Evolutionary conservation across 192 early-diverging fungal species (phyloP).

Genomic region (Gonapodya prolifera): DNA sequence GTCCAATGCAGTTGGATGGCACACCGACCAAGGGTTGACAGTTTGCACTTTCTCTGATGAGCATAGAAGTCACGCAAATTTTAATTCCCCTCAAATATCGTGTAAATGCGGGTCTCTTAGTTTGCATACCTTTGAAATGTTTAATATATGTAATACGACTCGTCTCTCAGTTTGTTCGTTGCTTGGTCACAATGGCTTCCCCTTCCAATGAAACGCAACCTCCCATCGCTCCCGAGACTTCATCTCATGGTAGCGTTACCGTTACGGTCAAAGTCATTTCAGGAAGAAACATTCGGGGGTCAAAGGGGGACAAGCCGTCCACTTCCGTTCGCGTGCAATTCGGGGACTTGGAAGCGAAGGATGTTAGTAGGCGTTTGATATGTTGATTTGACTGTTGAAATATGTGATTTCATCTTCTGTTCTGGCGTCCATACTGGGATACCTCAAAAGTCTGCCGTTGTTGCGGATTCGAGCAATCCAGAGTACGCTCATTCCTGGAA

Average conservation of each 20-base stretch:
- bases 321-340: constrained; percentile 41
- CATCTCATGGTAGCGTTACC: neutral
- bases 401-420: neutral
- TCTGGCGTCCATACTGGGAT: neutral
- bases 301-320: constrained; percentile 35
- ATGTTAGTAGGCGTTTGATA: too few species aligned
- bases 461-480: constrained; percentile 28
- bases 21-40: neutral
- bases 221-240: neutral
- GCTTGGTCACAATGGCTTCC: neutral
- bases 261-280: constrained; percentile 22
- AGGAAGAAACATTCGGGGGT: constrained; percentile 30
- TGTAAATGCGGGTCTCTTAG: neutral
- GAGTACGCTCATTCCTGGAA: constrained; percentile 32
- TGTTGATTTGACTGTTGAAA: too few species aligned
- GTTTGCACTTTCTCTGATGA: neutral
- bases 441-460: constrained; percentile 24
- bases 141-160: too few species aligned
- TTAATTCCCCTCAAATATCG: neutral
- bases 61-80: neutral
- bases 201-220: neutral
- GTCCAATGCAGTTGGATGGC: neutral
- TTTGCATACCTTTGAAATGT: neutral
- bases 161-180: too few species aligned
- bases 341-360: constrained; percentile 42